phyloP scores from a whole-genome alignment of 768 basidiomycete genomes.

The Boletales sp. region DNA sequence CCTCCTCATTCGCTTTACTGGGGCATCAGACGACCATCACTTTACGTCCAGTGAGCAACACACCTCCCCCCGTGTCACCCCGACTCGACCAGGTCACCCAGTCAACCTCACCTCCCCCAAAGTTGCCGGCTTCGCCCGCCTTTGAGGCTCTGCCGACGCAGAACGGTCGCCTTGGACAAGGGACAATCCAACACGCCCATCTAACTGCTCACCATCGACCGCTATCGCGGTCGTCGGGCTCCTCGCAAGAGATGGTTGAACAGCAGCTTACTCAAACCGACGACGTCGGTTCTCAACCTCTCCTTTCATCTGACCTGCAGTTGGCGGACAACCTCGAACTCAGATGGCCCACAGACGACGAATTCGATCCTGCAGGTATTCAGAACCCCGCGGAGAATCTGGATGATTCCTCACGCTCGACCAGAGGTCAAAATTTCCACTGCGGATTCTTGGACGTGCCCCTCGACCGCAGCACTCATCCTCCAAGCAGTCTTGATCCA shows the following conservation, averaged over 20 bases:
- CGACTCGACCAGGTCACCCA: constrained; percentile 17
- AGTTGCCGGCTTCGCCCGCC: constrained; percentile 18
- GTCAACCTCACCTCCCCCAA: constrained; percentile 18
- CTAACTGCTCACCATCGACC: background rate
- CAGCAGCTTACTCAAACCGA: constrained; percentile 46
- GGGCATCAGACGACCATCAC: constrained; percentile 1
- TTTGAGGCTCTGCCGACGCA: constrained; percentile 16
- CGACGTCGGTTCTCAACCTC: constrained; percentile 10
- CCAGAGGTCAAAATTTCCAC: constrained; percentile 15
- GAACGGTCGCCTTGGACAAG: background rate
- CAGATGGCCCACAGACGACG: constrained; percentile 27
- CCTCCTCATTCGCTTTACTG: background rate
- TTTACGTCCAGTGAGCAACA: constrained; percentile 6
- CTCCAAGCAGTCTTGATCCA: background rate
- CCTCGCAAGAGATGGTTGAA: constrained; percentile 44
- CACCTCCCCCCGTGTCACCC: background rate
- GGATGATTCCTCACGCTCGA: constrained; percentile 1
- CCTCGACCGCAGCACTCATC: background rate
- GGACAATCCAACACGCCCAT: too few relatives aligned
- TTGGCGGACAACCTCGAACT: constrained; percentile 17
- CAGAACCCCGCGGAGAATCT: background rate
- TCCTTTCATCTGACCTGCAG: background rate
- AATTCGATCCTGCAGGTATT: constrained; percentile 3
- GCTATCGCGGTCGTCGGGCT: constrained; percentile 29
- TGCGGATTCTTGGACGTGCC: constrained; percentile 22